Evolutionary conservation across 805 yeast genomes (phyloP), one percentile per base, ranked within the genome.

Genomic region (Kazachstania bromeliacearum): DNA sequence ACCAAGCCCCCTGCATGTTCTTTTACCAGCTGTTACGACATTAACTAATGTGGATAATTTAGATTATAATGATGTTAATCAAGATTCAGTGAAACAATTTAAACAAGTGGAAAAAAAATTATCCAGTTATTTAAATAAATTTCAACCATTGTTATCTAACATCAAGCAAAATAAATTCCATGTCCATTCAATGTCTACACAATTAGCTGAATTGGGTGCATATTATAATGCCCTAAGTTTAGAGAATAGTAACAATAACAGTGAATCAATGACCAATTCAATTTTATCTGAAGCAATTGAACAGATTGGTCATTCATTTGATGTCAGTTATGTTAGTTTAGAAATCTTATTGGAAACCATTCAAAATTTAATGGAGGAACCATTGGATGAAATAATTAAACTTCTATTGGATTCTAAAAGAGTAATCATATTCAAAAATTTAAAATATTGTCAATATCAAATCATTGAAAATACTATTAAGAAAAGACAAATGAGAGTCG

Each of bases 271-370:
- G 3, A 22, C 7, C 9, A 20, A 22, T 22, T 5, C 12, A 3
- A 29, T 29, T 29, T 66, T 50, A 54, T 74, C 42, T 53, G 75
- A n/a, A 62, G 76, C 43, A 64, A 75, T 47, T 53, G 97, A 92
- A 53, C 75, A 77, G 43, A 73, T 85, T 20, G 96, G 97, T 1
- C 87, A 83, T 50, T 80, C 87, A 1, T 77, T 84, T 43, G 97
- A 92, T 56, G 71, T 78, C 27, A 75, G 71, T 26, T 77, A 72
- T 42, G 70, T 77, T 14, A 71, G 76, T 15, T 54, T 68, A 7
- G 71, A 67, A 39, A 63, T 65, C 18, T 44, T 68, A 28, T 57
- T 60, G 3, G 64, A 64, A 25, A 70, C 71, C 25, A 43, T 67
- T 12, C 44, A 57, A 29, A 57, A 60, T 6, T 41, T 55, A 1